Evolutionary conservation across 2,329 filamentous ascomycete species (phyloP), one percentile per base, ranked within the genome.

Genomic region (Rutstroemia sp.): DNA sequence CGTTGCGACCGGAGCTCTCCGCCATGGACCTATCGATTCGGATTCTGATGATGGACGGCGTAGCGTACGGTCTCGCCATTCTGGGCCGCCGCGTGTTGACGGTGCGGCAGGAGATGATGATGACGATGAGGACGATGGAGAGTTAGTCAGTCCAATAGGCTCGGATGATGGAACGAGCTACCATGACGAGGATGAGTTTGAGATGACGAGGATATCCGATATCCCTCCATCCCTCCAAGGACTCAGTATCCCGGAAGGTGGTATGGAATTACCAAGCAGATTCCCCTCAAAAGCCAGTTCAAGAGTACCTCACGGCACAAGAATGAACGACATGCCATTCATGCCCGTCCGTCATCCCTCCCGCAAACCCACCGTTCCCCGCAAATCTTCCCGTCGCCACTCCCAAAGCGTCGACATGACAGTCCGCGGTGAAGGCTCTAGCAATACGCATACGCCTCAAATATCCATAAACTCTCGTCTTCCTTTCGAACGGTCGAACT

Each of bases 301-400:
- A 60, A 62, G 61, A 34, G 61, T 65, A n/a, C 56, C 66, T 60
- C 51, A 54, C 21, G 51, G 51, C n/a, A 48, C 51, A 23, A 45
- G 51, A 49, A 34, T 46, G n/a, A 46, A 45, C n/a, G 51, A 54
- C 14, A 70, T 77, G 4, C 83, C 83, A 1, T 49, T 38, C 5
- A 23, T 64, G n/a, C 59, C 62, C 4, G 17, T 44, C 19, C 57
- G 61, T 46, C 46, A 58, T 16, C 55, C 51, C 3, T 64, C 62
- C 6, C 46, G 52, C 27, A 64, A 59, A 47, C 65, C 64, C 0
- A 75, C 78, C 7, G 79, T 91, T 34, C 87, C 88, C 2, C 78
- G 87, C 30, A 89, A 86, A 71, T 90, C 86, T 67, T 91, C 88
- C 0, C 84, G 83, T 67, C 78, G 86, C 41, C 63, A 64, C 48